Evolutionary conservation across 495 filamentous ascomycete species (phyloP).

Genomic region (Penicillium ochrochloron): DNA sequence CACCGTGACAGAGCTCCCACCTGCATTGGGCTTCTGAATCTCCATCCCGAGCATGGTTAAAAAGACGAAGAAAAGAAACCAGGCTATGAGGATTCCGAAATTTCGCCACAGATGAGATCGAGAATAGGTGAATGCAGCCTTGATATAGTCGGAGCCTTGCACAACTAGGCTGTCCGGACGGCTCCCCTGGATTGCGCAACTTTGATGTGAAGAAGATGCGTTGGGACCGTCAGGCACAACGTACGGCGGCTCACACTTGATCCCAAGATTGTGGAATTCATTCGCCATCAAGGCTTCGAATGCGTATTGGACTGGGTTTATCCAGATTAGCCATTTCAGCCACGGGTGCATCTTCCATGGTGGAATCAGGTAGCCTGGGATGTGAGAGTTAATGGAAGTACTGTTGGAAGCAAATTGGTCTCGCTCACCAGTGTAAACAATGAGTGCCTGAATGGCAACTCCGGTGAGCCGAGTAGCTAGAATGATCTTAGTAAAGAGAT

Average conservation of each 20-base stretch:
- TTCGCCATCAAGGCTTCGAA: constrained; percentile 73
- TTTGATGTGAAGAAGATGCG: constrained; percentile 59
- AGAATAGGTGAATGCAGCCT: constrained; percentile 57
- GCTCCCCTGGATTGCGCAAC: constrained; percentile 64
- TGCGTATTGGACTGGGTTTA: constrained; percentile 77
- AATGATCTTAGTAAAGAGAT: constrained; percentile 1
- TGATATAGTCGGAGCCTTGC: constrained; percentile 56
- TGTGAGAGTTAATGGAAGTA: background rate
- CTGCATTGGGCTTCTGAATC: constrained; percentile 70
- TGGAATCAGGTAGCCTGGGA: constrained; percentile 72
- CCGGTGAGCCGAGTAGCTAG: constrained; percentile 67
- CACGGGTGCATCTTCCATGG: constrained; percentile 75
- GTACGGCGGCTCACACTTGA: constrained; percentile 57
- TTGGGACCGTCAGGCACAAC: constrained; percentile 65
- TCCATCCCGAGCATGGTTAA: constrained; percentile 70
- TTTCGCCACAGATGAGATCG: constrained; percentile 66
- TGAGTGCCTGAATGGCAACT: constrained; percentile 62
- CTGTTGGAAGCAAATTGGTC: background rate
- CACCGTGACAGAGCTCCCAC: constrained; percentile 70
- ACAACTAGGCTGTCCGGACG: constrained; percentile 55
- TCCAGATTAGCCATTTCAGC: constrained; percentile 77
- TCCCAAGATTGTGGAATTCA: constrained; percentile 53
- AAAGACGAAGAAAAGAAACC: constrained; percentile 56
- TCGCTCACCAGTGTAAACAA: constrained; percentile 69
- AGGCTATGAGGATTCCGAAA: constrained; percentile 63